phyloP scores from a whole-genome alignment of 192 early-diverging fungal species.

The Coemansia sp. region DNA sequence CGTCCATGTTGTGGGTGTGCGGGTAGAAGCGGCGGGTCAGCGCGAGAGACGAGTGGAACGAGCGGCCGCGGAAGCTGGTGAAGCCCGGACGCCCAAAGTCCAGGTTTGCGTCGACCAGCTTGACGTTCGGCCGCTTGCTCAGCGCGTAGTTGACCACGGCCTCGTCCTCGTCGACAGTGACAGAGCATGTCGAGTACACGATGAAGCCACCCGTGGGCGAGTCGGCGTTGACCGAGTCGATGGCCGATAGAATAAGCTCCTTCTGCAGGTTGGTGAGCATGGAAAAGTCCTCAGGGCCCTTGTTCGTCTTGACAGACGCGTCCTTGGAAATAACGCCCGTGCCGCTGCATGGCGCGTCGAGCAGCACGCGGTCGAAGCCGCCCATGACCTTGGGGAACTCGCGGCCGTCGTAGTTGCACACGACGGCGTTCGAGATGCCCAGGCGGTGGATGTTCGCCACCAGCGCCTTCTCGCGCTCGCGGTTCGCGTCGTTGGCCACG shows the following conservation, averaged over 20 bases:
- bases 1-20: conserved; percentile 99
- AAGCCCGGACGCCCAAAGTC: conserved; percentile 97
- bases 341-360: conserved; percentile 98
- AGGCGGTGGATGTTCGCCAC: conserved; percentile 90
- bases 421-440: conserved; percentile 81
- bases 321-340: conserved; percentile 99
- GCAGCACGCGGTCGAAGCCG: conserved; percentile 94
- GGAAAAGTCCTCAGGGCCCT: conserved; percentile 88
- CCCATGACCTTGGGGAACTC: conserved; percentile 97
- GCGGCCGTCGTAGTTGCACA: conserved; percentile 97
- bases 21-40: conserved; percentile 92
- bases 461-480: conserved; percentile 87
- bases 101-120: conserved; percentile 84
- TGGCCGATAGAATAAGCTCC: conserved; percentile 93
- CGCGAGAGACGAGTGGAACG: conserved; percentile 79
- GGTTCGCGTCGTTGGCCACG: conserved; percentile 96
- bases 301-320: conserved; percentile 92
- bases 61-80: conserved; percentile 79
- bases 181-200: conserved; percentile 99
- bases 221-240: conserved; percentile 93
- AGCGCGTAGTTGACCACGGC: conserved; percentile 95
- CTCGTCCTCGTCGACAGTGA: conserved; percentile 97
- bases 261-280: conserved; percentile 94
- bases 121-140: conserved; percentile 90
- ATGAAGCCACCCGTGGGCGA: conserved; percentile 93